Conservation (phyloP, 768 basidiomycete species). For the Leccinum subtestaceum region DNA sequence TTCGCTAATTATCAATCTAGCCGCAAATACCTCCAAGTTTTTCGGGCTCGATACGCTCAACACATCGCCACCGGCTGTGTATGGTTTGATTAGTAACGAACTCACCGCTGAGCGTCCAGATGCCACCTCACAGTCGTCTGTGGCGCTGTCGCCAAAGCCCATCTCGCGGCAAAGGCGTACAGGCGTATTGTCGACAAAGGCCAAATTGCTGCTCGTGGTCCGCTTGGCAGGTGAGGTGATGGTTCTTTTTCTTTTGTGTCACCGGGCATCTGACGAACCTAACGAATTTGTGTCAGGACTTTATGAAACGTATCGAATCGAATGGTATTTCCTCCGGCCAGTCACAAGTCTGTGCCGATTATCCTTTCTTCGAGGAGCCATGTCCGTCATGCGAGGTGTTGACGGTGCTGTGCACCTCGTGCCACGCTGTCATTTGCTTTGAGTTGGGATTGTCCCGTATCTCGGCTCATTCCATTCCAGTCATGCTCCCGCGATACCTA, state of each 20-base stretch:
- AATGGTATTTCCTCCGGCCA: slow-evolving; percentile 4
- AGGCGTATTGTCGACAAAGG: too few species aligned
- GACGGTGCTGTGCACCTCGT: slow-evolving; percentile 12
- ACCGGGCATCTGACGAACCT: neutral
- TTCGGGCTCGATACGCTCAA: too few species aligned
- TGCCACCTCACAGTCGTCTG: too few species aligned
- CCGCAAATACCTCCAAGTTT: too few species aligned
- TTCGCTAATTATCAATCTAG: too few species aligned
- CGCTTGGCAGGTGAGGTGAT: neutral
- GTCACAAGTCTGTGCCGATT: neutral
- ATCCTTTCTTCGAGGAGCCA: neutral
- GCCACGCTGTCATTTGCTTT: slow-evolving; percentile 15
- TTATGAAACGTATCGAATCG: slow-evolving; percentile 13
- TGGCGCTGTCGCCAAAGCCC: too few species aligned
- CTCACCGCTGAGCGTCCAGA: too few species aligned
- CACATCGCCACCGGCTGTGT: too few species aligned
- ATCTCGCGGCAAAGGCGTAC: too few species aligned
- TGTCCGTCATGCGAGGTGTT: slow-evolving; percentile 15
- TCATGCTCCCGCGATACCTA: slow-evolving; percentile 9
- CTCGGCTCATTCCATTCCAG: slow-evolving; percentile 14
- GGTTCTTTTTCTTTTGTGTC: neutral
- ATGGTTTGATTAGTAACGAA: too few species aligned
- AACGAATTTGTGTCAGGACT: slow-evolving; percentile 12
- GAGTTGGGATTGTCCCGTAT: slow-evolving; percentile 16
- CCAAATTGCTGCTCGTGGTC: too few species aligned